Percentiles rank a stretch among this genome's conserved stretches.
Conservation (phyloP, 768 basidiomycete genomes). For the Candolleomyces eurysporus region DNA sequence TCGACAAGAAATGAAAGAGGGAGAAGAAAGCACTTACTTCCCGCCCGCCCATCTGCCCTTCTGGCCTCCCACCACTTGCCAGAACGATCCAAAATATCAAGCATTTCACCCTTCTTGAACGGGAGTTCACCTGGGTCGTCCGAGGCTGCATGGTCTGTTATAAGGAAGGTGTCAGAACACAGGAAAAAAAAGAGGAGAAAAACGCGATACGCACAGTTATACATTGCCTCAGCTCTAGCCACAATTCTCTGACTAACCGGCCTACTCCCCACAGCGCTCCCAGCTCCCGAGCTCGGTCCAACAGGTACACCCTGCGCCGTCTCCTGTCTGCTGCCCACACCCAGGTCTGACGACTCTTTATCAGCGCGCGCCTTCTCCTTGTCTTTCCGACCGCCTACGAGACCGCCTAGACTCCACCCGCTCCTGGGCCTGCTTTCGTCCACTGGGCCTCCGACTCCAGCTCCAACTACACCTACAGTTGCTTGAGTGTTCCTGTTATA, state of each 20-base stretch:
- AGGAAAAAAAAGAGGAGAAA: slow-evolving; percentile 1
- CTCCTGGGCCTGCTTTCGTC: not conserved
- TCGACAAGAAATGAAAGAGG: too few species aligned
- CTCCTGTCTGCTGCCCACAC: too few species aligned
- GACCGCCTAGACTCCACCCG: not conserved
- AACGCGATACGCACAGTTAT: slow-evolving; percentile 43
- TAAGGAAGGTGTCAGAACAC: slow-evolving; percentile 5
- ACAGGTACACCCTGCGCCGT: too few species aligned
- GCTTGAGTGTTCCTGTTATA: too few species aligned
- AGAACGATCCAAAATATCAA: slow-evolving; percentile 73
- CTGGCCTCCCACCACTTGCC: slow-evolving; percentile 90
- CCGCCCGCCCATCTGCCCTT: slow-evolving; percentile 68
- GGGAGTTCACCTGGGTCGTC: slow-evolving; percentile 86
- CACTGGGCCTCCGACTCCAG: not conserved
- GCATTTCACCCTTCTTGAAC: slow-evolving; percentile 80
- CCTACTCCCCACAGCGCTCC: not conserved
- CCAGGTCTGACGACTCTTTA: not conserved
- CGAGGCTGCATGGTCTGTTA: slow-evolving; percentile 65
- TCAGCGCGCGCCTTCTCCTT: not conserved
- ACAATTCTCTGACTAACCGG: not conserved
- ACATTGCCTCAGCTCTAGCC: slow-evolving; percentile 25
- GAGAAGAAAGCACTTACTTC: too few species aligned
- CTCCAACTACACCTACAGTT: not conserved
- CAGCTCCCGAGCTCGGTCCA: not conserved
- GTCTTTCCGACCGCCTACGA: not conserved